Evolutionary conservation across 23 red algal genomes (phyloP), one percentile per base, ranked within the genome.

Genomic region (Gracilaria caudata): DNA sequence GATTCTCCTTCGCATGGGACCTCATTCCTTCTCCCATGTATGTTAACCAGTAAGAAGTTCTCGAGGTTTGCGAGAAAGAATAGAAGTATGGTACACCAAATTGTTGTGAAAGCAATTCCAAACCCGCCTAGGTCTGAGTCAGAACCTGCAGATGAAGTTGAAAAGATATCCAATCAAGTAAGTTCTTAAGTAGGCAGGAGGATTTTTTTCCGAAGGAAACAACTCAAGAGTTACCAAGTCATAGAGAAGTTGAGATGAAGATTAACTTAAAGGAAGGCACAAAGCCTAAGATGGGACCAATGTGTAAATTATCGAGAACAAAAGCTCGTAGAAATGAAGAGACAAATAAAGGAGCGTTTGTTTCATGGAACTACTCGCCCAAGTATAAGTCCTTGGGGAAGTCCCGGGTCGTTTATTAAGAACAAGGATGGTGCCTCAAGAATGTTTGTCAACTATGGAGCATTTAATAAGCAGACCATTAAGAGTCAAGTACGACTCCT

Each of bases 351-450:
- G 3, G 74, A 78, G 37, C 30, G 36, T 2, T 23, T 78, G 26
- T 2, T 4, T 36, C 74, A 56, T 35, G n/a, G 74, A 0, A 56
- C 56, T 21, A 78, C 56, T 2, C 55, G 40, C 13, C 45, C 74
- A 10, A 78, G 45, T 45, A 78, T 78, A 51, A 78, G 74, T 45
- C 74, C 74, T 55, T 87, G 64, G 68, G 83, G 68, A 77, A 77
- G 68, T 24, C 83, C 83, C 38, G 68, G 77, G 0, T 33, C 78
- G 43, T 87, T 74, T 78, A 59, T 70, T 9, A 6, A 20, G 17
- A 74, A 76, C 36, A 87, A 87, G 47, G 68, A 57, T 13, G 68
- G 64, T 23, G 33, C 8, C 41, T 13, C 78, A 3, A 17, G 83
- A 7, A 76, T 74, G 68, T 87, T 41, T 29, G 38, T 87, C 33